These are phyloP conservation scores for Halophytophthora batemanensis DNA, from an alignment of 352 stramenopile genomes.

Conservation along the genomic window DNA sequence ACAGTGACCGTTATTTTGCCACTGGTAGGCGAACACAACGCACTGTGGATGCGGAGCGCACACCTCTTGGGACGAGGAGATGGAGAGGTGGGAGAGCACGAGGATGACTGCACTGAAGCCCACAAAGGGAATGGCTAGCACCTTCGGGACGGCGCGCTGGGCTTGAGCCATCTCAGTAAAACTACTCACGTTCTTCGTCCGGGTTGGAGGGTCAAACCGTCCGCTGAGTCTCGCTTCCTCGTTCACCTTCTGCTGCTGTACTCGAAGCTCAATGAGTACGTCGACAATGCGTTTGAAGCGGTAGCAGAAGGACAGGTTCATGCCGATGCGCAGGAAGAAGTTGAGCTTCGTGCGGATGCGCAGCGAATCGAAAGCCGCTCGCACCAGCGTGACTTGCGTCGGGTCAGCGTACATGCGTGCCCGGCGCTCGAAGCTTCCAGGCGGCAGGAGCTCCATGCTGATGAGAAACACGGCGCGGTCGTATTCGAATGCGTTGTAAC, in stretches of 20 bases:
- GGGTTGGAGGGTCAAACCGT: too few relatives aligned
- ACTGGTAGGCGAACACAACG: constrained; percentile 27
- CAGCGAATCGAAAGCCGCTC: constrained; percentile 30
- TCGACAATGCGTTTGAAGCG: constrained; percentile 38
- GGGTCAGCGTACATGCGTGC: constrained; percentile 28
- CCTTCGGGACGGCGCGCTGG: constrained; percentile 19
- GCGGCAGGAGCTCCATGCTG: constrained; percentile 18
- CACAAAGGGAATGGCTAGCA: constrained; percentile 15
- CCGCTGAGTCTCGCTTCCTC: background rate
- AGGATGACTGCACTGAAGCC: constrained; percentile 9
- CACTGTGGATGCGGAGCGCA: constrained; percentile 27
- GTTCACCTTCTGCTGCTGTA: constrained; percentile 1
- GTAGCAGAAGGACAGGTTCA: constrained; percentile 35
- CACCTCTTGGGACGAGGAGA: constrained; percentile 7
- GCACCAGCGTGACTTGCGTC: constrained; percentile 25
- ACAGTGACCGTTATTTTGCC: constrained; percentile 8
- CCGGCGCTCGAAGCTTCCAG: constrained; percentile 31
- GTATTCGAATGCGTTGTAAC: constrained; percentile 23
- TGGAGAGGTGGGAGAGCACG: constrained; percentile 9
- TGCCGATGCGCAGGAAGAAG: constrained; percentile 32
- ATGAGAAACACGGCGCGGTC: constrained; percentile 24
- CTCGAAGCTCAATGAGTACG: constrained; percentile 21
- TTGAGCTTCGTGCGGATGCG: constrained; percentile 21
- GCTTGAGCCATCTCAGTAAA: too few relatives aligned
- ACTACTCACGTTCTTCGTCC: too few relatives aligned